These are phyloP conservation scores for Xanthoparmelia taractica DNA, from an alignment of 495 filamentous ascomycete species.

Conservation along the genomic window DNA sequence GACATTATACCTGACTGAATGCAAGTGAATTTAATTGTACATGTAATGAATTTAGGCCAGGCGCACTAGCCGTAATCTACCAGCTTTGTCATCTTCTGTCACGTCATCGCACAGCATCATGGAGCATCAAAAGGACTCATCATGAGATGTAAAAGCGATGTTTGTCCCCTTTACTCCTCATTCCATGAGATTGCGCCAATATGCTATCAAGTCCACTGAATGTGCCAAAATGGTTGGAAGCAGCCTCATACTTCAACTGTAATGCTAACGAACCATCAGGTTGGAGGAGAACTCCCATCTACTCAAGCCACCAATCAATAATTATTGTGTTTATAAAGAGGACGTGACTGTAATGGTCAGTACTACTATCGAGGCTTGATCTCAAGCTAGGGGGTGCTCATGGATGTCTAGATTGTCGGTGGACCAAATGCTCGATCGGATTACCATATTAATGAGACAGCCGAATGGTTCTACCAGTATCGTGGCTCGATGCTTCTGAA, in stretches of 20 bases:
- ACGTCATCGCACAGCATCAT: background rate
- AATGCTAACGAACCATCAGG: slow-evolving; percentile 43
- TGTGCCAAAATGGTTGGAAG: slow-evolving; percentile 71
- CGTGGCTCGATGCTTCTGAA: slow-evolving; percentile 88
- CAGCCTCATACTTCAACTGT: slow-evolving; percentile 4
- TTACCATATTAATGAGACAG: slow-evolving; percentile 95
- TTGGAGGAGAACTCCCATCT: slow-evolving; percentile 87
- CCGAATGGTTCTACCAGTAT: slow-evolving; percentile 98
- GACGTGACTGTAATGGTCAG: slow-evolving; percentile 69
- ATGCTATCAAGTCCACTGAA: slow-evolving; percentile 57
- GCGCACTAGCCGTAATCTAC: background rate
- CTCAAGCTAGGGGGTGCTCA: slow-evolving; percentile 1
- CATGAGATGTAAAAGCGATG: background rate
- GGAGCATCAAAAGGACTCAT: too few species aligned
- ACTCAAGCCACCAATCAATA: slow-evolving; percentile 91
- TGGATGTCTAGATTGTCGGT: slow-evolving; percentile 65
- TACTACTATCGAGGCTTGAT: background rate
- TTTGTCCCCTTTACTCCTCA: background rate
- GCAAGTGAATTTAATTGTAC: too few species aligned
- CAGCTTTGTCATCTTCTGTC: background rate
- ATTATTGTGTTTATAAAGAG: slow-evolving; percentile 88
- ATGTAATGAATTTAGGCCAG: too few species aligned
- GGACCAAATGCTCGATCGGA: slow-evolving; percentile 94
- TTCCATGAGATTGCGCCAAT: background rate
- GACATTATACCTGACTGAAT: too few species aligned